Conservation (phyloP, 345 rosid genomes). For the Linum lewisii region DNA sequence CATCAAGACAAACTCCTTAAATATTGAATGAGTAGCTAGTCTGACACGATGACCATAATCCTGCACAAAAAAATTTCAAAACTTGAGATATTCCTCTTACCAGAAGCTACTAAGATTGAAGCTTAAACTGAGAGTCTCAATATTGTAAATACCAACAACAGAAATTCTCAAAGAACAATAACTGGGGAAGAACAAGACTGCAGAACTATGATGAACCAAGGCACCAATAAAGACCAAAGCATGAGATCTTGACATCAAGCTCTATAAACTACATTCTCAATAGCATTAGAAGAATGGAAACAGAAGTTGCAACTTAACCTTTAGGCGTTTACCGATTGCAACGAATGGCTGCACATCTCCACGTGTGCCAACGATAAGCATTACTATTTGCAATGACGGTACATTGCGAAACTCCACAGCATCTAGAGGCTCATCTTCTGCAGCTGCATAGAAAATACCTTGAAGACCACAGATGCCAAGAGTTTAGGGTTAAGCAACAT, state of each 20-base stretch:
- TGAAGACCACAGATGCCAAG: conserved; percentile 26
- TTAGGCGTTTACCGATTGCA: conserved; percentile 75
- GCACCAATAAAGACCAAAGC: not conserved
- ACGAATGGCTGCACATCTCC: conserved; percentile 91
- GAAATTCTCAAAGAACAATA: not conserved
- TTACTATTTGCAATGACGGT: conserved; percentile 44
- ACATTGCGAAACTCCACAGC: conserved; percentile 46
- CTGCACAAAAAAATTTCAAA: conserved; percentile 39
- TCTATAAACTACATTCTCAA: not conserved
- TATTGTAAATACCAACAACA: no score
- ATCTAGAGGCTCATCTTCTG: conserved; percentile 57
- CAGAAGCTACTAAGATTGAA: not conserved
- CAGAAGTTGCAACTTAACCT: conserved; percentile 30
- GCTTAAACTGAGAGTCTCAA: no score
- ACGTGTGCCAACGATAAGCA: conserved; percentile 45
- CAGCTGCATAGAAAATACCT: conserved; percentile 27
- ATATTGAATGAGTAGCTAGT: conserved; percentile 95
- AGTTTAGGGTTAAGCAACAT: conserved; percentile 51
- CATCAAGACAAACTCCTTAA: conserved; percentile 92
- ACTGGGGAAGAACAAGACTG: not conserved
- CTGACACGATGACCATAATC: conserved; percentile 99
- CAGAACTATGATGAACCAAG: not conserved
- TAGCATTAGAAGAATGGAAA: not conserved
- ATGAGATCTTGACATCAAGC: not conserved
- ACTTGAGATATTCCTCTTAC: not conserved